A percentile compares a stretch with the other conserved stretches of the same genome.
These are phyloP conservation scores for Aphanomyces euteiches DNA, from an alignment of 352 stramenopile species.

Conservation along the genomic window DNA sequence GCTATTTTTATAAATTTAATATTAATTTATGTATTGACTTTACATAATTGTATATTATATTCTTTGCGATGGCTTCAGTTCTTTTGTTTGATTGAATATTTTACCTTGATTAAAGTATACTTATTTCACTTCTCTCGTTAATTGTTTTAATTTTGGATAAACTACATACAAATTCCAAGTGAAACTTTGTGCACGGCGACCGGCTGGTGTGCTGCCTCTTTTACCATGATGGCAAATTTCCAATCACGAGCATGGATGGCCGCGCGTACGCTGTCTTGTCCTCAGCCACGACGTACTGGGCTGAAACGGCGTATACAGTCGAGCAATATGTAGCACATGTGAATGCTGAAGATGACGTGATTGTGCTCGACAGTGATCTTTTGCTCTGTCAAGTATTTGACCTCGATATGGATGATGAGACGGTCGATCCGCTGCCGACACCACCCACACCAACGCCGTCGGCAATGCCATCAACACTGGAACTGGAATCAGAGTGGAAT, in stretches of 20 bases:
- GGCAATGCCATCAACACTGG: not conserved
- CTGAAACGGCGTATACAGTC: not conserved
- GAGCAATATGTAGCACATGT: not conserved
- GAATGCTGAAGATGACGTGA: not conserved
- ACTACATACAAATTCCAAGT: too few species aligned
- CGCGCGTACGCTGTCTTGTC: not conserved
- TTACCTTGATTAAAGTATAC: not conserved
- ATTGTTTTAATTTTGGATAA: not conserved
- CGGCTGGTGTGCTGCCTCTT: too few species aligned
- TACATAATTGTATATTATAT: not conserved
- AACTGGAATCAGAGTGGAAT: not conserved
- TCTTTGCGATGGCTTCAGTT: not conserved
- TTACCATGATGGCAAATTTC: too few species aligned
- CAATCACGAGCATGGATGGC: not conserved
- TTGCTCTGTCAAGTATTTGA: not conserved
- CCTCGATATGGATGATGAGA: constrained; percentile 1
- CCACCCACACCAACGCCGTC: not conserved
- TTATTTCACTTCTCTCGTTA: not conserved
- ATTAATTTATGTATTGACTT: not conserved
- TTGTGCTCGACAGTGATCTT: not conserved
- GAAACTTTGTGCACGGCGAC: too few species aligned
- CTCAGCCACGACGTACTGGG: not conserved
- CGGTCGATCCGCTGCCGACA: not conserved
- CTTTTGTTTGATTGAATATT: not conserved
- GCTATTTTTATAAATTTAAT: not conserved